Evolutionary conservation across 2,329 filamentous ascomycete species (phyloP), one percentile per base, ranked within the genome.

Genomic region (Alternaria triticina): DNA sequence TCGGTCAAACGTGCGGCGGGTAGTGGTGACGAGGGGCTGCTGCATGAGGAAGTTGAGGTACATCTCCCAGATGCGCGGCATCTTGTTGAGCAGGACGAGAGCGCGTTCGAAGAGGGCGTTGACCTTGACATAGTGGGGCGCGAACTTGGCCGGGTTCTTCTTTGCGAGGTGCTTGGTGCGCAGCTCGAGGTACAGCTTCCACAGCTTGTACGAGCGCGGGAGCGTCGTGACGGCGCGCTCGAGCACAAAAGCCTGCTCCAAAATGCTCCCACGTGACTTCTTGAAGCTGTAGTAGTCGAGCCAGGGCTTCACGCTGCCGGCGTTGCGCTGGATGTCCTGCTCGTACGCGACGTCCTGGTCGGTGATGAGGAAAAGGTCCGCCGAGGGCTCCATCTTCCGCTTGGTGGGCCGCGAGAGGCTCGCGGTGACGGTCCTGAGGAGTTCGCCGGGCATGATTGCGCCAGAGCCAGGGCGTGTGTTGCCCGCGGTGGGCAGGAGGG

Each of bases 21-120:
- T 96, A 61, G 89, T 86, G 8, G 95, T 97, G 65, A 99, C 89
- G 57, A 96, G 84, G n/a, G 96, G 96, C 79, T 99, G 96, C 75
- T 92, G 89, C 77, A 95, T 89, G 61, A 99, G 85, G 77, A 99
- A 98, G 52, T 87, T 87, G 66, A 99, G 89, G 79, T 97, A 99
- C 89, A 98, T 93, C 79, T 97, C 94, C 96, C 96, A 99, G 77
- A 99, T 96, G 70, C 89, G 88, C 23, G 96, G 96, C 96, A 99
- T 99, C 83, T 99, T 99, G 83, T 99, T 97, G 66, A 99, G 87
- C 44, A 99, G 86, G 62, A 97, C 92, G 55, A 99, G 84, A 4
- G 96, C 94, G 71, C 93, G 88, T 82, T 99, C 96, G 78, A 97
- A 99, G 44, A 98, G 88, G 57, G 92, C 87, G 79, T 99, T 99